phyloP scores from a whole-genome alignment of 768 basidiomycete genomes.

The Tricholoma sp. region DNA sequence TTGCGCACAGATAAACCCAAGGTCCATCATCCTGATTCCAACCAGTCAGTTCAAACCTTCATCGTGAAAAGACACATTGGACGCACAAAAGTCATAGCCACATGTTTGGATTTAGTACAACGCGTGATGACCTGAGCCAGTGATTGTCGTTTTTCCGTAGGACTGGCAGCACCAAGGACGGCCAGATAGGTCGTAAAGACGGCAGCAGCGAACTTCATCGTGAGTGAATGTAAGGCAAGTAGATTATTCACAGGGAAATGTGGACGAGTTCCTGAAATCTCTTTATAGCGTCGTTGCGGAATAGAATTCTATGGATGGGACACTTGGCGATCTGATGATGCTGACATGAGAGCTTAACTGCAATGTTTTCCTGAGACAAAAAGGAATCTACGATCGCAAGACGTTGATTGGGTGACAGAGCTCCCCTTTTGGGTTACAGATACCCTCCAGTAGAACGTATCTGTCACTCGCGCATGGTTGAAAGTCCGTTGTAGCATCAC shows the following conservation, averaged over 20 bases:
- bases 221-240: not conserved
- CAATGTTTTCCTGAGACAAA: too few relatives aligned
- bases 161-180: slow-evolving; percentile 10
- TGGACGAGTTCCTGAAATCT: not conserved
- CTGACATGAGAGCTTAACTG: too few relatives aligned
- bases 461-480: too few relatives aligned
- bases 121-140: slow-evolving; percentile 18
- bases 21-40: slow-evolving; percentile 18
- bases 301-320: too few relatives aligned
- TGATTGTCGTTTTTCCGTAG: slow-evolving; percentile 11
- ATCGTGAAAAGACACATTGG: not conserved
- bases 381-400: too few relatives aligned
- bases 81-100: slow-evolving; percentile 22
- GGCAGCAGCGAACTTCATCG: slow-evolving; percentile 5
- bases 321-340: too few relatives aligned
- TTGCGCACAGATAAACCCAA: slow-evolving; percentile 14
- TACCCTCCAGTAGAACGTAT: too few relatives aligned
- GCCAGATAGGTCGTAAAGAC: slow-evolving; percentile 8
- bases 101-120: slow-evolving; percentile 20
- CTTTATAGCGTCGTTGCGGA: too few relatives aligned
- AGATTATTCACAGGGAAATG: not conserved
- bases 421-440: too few relatives aligned
- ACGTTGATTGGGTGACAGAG: too few relatives aligned
- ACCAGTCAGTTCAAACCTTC: not conserved
- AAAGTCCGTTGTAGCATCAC: too few relatives aligned